Evolutionary conservation across 2,329 filamentous ascomycete species (phyloP), one percentile per base, ranked within the genome.

Genomic region (Monilinia vaccinii-corymbosi): DNA sequence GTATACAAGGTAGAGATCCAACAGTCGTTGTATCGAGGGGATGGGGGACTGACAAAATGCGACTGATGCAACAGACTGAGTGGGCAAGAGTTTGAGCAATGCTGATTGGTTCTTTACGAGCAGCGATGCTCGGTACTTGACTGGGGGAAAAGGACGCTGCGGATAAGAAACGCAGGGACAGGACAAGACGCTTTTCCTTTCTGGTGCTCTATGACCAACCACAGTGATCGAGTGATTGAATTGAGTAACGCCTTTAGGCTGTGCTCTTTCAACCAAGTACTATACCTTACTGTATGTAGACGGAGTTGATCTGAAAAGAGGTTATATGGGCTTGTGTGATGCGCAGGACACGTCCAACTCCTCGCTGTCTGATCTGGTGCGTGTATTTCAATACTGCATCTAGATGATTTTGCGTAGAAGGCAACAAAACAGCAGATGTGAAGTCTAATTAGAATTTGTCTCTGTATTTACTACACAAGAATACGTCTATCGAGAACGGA

Each of bases 111-210:
- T 40, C 31, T 59, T 44, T 14, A 28, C 38, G 42, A 53, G 49
- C 48, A 53, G 48, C 32, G 42, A 59, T 40, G 23, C 50, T 59
- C 40, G 57, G 48, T 59, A 59, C 57, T 58, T 34, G 44, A 38
- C 36, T 52, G 40, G 57, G 57, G 48, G 21, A 21, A 45, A 59
- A 46, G 32, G 25, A 46, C 23, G 48, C 40, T 38, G 57, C 48
- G 36, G 48, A 59, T 55, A 55, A 59, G 48, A 32, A 42, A 58
- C 48, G 56, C 45, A 51, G 56, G 48, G 47, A 58, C 47, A 40
- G 48, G 47, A 58, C 47, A 40, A 51, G 48, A 52, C n/a, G 18
- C 7, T 38, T 52, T 36, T 31, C 40, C 40, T 45, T 18, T 52
- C 6, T 36, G 18, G 31, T 58, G 28, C 46, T 52, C 46, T 44